Percentiles rank a stretch among this genome's conserved stretches.
phyloP scores from a whole-genome alignment of 176 grass and related monocot genomes.

The Rhynchospora pubera region DNA sequence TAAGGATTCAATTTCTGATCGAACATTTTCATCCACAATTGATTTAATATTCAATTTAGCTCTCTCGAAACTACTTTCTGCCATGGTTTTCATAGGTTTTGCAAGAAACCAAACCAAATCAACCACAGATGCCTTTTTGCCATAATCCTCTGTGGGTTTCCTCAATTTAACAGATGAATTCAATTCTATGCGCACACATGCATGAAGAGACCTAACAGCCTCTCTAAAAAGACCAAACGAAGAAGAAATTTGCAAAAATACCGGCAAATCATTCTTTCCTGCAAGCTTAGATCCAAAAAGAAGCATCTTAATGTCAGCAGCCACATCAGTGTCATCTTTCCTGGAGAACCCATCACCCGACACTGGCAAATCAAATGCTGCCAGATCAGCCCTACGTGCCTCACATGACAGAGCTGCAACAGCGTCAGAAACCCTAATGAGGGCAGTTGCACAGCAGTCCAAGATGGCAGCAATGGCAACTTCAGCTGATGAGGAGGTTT shows the following conservation, averaged over 20 bases:
- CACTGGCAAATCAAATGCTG: slow-evolving; percentile 55
- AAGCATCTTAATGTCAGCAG: slow-evolving; percentile 61
- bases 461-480: slow-evolving; percentile 50
- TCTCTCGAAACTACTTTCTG: slow-evolving; percentile 46
- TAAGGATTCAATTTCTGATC: slow-evolving; percentile 33
- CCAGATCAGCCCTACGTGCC: slow-evolving; percentile 50
- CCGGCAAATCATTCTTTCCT: slow-evolving; percentile 17
- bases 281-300: slow-evolving; percentile 76
- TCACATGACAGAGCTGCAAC: slow-evolving; percentile 82
- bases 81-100: slow-evolving; percentile 48
- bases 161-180: slow-evolving; percentile 63
- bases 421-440: slow-evolving; percentile 58
- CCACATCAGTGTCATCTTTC: slow-evolving; percentile 83
- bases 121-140: slow-evolving; percentile 64
- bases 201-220: slow-evolving; percentile 62
- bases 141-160: slow-evolving; percentile 35
- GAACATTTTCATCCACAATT: slow-evolving; percentile 43
- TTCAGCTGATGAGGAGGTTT: slow-evolving; percentile 41
- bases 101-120: slow-evolving; percentile 46
- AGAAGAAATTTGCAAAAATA: slow-evolving; percentile 55
- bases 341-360: slow-evolving; percentile 71
- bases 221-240: slow-evolving; percentile 63
- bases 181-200: slow-evolving; percentile 61
- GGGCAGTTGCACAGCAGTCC: slow-evolving; percentile 69
- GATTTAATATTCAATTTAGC: slow-evolving; percentile 35